phyloP scores from a whole-genome alignment of 164 flowering plant genomes.

The Malania oleifera region DNA sequence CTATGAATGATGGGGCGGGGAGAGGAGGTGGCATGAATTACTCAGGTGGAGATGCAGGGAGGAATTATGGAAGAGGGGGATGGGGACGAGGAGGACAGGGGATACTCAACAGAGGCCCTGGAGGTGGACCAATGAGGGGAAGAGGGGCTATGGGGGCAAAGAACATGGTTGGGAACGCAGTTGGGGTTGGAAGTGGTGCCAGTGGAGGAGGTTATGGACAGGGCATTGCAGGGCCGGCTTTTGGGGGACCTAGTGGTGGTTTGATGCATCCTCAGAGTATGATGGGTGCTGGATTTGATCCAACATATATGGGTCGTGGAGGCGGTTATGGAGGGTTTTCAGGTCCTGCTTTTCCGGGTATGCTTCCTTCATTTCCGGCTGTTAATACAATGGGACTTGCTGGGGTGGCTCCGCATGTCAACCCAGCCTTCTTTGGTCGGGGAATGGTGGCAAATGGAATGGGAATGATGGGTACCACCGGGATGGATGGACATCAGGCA shows the following conservation, averaged over 20 bases:
- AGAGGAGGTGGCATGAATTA: constrained; percentile 49
- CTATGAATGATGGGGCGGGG: constrained; percentile 45
- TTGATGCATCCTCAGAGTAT: constrained; percentile 68
- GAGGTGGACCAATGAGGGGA: constrained; percentile 47
- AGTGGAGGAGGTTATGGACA: constrained; percentile 46
- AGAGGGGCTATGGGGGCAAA: constrained; percentile 44
- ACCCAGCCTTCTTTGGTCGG: constrained; percentile 72
- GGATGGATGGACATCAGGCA: constrained; percentile 57
- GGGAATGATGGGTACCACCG: constrained; percentile 61
- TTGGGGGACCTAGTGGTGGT: constrained; percentile 62
- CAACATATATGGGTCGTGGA: constrained; percentile 67
- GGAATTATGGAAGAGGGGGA: constrained; percentile 48
- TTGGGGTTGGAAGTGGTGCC: constrained; percentile 37
- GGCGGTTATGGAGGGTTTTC: constrained; percentile 65
- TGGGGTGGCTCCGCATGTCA: constrained; percentile 77
- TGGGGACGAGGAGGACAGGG: constrained; percentile 64
- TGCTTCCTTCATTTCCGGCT: constrained; percentile 63
- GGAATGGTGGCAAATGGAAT: constrained; percentile 62
- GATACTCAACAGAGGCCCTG: constrained; percentile 39
- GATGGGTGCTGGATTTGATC: constrained; percentile 74
- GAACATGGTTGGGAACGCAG: constrained; percentile 33
- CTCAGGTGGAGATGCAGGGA: constrained; percentile 46
- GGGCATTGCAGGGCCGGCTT: constrained; percentile 53
- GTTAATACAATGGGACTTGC: constrained; percentile 56
- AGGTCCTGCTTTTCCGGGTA: constrained; percentile 60